A percentile compares a stretch with the other conserved stretches of the same genome.
These are phyloP conservation scores for Penicillium sp. DNA, from an alignment of 2,329 filamentous ascomycete species.

Conservation along the genomic window DNA sequence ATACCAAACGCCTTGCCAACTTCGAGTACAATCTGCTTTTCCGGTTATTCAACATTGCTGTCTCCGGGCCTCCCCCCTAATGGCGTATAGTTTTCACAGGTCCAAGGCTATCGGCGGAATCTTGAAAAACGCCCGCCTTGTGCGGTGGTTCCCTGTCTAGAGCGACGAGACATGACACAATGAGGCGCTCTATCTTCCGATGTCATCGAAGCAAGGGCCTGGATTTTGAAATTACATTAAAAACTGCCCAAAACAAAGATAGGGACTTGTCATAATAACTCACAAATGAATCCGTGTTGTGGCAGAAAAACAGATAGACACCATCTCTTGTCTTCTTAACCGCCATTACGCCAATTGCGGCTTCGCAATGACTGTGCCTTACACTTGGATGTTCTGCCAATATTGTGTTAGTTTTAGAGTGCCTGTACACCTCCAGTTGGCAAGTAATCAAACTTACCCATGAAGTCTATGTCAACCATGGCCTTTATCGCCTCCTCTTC, in stretches of 20 bases:
- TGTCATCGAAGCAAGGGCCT: conserved; percentile 83
- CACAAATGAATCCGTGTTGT: conserved; percentile 85
- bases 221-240: neutral
- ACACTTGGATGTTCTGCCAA: conserved; percentile 70
- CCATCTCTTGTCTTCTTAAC: conserved; percentile 79
- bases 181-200: conserved; percentile 69
- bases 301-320: conserved; percentile 84
- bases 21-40: neutral
- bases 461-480: conserved; percentile 87
- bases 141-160: conserved; percentile 49
- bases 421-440: neutral
- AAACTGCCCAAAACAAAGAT: neutral
- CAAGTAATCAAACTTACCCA: conserved; percentile 51
- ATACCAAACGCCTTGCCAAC: neutral
- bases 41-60: neutral
- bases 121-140: conserved; percentile 40
- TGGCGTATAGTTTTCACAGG: neutral
- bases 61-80: neutral
- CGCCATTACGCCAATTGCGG: conserved; percentile 83
- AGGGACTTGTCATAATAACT: conserved; percentile 18
- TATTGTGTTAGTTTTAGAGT: neutral
- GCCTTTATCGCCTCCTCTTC: conserved; percentile 74
- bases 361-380: conserved; percentile 70
- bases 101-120: conserved; percentile 21
- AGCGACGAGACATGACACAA: conserved; percentile 82